Conservation (phyloP, 148 eudicot species). For the Diospyros lotus region DNA sequence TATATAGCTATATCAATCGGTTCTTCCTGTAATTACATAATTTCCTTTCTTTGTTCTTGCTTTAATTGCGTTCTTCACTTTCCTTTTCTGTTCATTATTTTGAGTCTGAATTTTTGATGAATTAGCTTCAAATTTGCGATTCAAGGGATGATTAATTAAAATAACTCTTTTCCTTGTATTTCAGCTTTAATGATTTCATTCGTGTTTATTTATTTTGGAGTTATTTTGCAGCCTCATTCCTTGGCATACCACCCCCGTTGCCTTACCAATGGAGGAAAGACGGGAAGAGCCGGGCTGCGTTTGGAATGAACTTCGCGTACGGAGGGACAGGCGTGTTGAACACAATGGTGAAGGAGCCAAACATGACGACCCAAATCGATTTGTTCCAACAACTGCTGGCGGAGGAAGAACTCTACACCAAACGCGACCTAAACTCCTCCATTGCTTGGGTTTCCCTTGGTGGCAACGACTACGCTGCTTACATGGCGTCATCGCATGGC, state of each 20-base stretch:
- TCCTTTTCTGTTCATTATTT: background rate
- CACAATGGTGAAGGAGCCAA: conserved; percentile 22
- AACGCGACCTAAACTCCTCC: conserved; percentile 32
- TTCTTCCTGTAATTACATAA: too few species aligned
- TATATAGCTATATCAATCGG: too few species aligned
- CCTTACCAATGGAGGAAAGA: conserved; percentile 24
- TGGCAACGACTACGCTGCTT: conserved; percentile 56
- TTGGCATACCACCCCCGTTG: conserved; percentile 21
- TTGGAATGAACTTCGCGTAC: conserved; percentile 30
- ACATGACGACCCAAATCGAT: conserved; percentile 35
- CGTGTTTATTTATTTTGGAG: background rate
- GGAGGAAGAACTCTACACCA: conserved; percentile 24
- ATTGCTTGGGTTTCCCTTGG: conserved; percentile 40
- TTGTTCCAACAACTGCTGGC: conserved; percentile 27
- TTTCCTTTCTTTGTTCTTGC: background rate
- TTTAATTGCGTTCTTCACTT: too few species aligned
- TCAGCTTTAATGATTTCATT: background rate
- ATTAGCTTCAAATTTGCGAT: too few species aligned
- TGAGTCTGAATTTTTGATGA: background rate
- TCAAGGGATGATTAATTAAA: too few species aligned
- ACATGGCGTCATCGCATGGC: conserved; percentile 19
- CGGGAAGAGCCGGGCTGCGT: background rate
- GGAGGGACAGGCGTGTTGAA: conserved; percentile 40
- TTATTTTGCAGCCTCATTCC: conserved; percentile 22
- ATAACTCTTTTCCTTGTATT: too few species aligned